Base-by-base conservation (phyloP, 345 rosid genomes). In the Salix caprea region DNA sequence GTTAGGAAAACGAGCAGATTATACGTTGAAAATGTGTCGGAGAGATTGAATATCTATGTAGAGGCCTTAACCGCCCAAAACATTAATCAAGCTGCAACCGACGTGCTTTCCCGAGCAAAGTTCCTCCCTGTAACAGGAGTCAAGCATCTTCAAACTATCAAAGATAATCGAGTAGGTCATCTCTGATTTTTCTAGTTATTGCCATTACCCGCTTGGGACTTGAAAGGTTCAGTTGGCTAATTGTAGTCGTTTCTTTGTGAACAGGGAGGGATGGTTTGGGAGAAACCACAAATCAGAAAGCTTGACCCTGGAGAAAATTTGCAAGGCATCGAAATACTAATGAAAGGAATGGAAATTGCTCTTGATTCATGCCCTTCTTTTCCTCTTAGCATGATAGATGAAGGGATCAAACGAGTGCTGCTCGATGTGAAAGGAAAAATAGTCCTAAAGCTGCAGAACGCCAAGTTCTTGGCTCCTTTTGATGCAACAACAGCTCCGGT, bases 341-440 rank as follows among this genome's bases (percentile, higher is more conserved):
- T 91, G 65, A 79, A 87, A 72, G 96, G 96, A 39, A 78, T 91
- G 85, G 89, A 88, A 79, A 42, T 90, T 61, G 87, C 90, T 28
- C 71, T 91, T 36, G 76, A 79, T 24, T 87, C 86, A 36, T 81
- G 86, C 84, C 78, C 72, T 69, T 85, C 90, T 2, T 84, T 90
- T 52, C 91, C 92, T n/a, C 80, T 84, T 75, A 72, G 80, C 70
- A 69, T 76, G 74, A 78, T 76, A 37, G 86, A 83, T 24, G 85
- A 79, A 26, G 87, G 88, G 52, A 69, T 87, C 4, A 69, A 72
- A 58, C 72, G 71, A 73, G 77, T 54, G 67, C 39, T 84, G 46
- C 82, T 82, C 19, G 77, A 40, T 36, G 65, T 74, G 32, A 82
- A 86, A 72, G 34, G 61, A 58, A 78, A 84, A 61, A 71, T 85